phyloP scores from a whole-genome alignment of 768 basidiomycete genomes.

The Pisolithus tinctorius region DNA sequence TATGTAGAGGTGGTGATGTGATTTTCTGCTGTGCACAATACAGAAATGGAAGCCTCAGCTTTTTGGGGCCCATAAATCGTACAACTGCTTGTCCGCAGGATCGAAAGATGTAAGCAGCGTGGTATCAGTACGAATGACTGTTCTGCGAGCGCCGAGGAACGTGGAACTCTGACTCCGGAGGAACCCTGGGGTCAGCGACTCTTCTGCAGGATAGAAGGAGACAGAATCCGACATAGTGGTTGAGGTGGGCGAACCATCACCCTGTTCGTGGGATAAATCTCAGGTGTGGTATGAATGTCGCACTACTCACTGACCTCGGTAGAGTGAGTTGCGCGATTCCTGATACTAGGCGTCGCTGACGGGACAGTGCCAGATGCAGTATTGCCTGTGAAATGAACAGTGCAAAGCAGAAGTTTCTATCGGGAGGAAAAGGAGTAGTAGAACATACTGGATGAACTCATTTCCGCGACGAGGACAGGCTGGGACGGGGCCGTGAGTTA shows the following conservation, averaged over 20 bases:
- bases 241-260: constrained; percentile 21
- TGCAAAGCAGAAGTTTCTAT: neutral
- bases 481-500: no score
- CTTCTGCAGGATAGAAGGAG: constrained; percentile 16
- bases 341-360: constrained; percentile 9
- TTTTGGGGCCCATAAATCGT: constrained; percentile 66
- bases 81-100: constrained; percentile 66
- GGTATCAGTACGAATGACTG: constrained; percentile 56
- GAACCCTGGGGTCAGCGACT: constrained; percentile 5
- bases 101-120: constrained; percentile 70
- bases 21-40: neutral
- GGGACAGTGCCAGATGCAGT: neutral
- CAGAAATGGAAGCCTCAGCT: constrained; percentile 5
- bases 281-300: neutral
- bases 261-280: constrained; percentile 5
- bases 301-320: constrained; percentile 10
- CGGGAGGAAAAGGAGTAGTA: neutral
- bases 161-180: constrained; percentile 13
- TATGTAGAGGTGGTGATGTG: no score
- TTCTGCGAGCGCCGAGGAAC: constrained; percentile 28
- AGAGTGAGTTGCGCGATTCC: constrained; percentile 8
- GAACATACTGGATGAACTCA: neutral
- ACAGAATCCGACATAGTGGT: constrained; percentile 26
- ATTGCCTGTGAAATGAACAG: constrained; percentile 1
- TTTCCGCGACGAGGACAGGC: neutral